These are phyloP conservation scores for Aspergillus sp. DNA, from an alignment of 2,329 filamentous ascomycete genomes.

Conservation along the genomic window DNA sequence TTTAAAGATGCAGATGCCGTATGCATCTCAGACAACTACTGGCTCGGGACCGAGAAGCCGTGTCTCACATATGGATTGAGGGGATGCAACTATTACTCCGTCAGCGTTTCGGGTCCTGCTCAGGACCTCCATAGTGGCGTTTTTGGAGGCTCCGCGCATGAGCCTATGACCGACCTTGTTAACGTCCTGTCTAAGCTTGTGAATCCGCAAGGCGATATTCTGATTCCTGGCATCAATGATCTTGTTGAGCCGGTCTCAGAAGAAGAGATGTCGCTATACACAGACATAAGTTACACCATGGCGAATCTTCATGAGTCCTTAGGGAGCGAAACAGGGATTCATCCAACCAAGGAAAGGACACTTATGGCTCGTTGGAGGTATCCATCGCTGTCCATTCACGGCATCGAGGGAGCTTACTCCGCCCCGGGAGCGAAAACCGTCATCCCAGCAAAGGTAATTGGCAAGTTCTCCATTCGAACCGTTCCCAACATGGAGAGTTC, in stretches of 20 bases:
- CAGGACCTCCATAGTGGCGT: slow-evolving; percentile 96
- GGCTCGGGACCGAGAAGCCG: slow-evolving; percentile 97
- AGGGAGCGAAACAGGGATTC: slow-evolving; percentile 84
- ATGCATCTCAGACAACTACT: slow-evolving; percentile 99
- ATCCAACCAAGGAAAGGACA: slow-evolving; percentile 83
- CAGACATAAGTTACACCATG: slow-evolving; percentile 92
- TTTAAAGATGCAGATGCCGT: slow-evolving; percentile 95
- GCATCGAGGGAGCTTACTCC: slow-evolving; percentile 91
- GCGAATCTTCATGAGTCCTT: slow-evolving; percentile 89
- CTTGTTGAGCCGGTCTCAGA: slow-evolving; percentile 85
- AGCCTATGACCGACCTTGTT: slow-evolving; percentile 96
- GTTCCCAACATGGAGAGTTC: slow-evolving; percentile 97
- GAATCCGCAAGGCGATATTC: slow-evolving; percentile 86
- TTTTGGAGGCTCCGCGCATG: slow-evolving; percentile 92
- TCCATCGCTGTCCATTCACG: slow-evolving; percentile 91
- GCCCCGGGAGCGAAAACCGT: slow-evolving; percentile 95
- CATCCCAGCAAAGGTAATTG: slow-evolving; percentile 94
- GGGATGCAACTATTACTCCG: slow-evolving; percentile 95
- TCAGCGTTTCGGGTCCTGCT: slow-evolving; percentile 86
- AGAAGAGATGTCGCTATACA: slow-evolving; percentile 86
- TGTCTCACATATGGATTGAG: slow-evolving; percentile 96
- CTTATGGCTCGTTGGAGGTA: slow-evolving; percentile 96
- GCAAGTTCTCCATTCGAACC: slow-evolving; percentile 97
- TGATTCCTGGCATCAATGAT: slow-evolving; percentile 90
- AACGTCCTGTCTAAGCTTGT: slow-evolving; percentile 80